Conservation (phyloP, 257 asterid genomes). For the Penstemon davidsonii region DNA sequence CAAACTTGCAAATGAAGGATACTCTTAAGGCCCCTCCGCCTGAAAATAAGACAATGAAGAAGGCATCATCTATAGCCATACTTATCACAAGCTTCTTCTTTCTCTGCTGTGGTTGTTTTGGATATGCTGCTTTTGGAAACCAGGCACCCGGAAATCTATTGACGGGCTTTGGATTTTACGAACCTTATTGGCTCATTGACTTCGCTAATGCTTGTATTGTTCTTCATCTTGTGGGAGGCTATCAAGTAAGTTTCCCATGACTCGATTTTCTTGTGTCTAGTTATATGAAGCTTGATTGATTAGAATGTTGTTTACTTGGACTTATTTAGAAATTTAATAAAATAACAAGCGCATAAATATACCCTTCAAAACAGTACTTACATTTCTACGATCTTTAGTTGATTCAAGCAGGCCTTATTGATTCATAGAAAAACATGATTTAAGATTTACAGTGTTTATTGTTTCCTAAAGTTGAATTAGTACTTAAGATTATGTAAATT, state of each 20-base stretch:
- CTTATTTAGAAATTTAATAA: neutral
- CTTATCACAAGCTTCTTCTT: conserved; percentile 59
- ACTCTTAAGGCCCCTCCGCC: conserved; percentile 52
- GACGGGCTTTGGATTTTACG: conserved; percentile 74
- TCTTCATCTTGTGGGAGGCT: conserved; percentile 71
- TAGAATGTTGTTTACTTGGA: neutral
- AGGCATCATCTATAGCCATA: conserved; percentile 45
- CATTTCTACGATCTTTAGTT: too few relatives aligned
- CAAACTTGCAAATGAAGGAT: conserved; percentile 44
- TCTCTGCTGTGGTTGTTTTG: conserved; percentile 62
- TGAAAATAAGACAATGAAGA: conserved; percentile 59
- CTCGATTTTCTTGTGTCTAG: neutral
- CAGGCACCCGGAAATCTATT: conserved; percentile 66
- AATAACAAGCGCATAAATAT: neutral
- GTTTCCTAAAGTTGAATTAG: too few relatives aligned
- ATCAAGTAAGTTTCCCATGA: conserved; percentile 42
- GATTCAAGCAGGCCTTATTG: too few relatives aligned
- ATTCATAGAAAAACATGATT: too few relatives aligned
- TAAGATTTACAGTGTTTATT: too few relatives aligned
- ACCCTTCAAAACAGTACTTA: neutral
- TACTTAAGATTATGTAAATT: too few relatives aligned
- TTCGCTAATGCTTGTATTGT: conserved; percentile 64
- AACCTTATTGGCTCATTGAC: conserved; percentile 76
- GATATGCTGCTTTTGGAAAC: conserved; percentile 72
- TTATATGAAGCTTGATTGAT: conserved; percentile 12